Conservation (phyloP, 2,329 filamentous ascomycete genomes). For the Diaporthe sp. region DNA sequence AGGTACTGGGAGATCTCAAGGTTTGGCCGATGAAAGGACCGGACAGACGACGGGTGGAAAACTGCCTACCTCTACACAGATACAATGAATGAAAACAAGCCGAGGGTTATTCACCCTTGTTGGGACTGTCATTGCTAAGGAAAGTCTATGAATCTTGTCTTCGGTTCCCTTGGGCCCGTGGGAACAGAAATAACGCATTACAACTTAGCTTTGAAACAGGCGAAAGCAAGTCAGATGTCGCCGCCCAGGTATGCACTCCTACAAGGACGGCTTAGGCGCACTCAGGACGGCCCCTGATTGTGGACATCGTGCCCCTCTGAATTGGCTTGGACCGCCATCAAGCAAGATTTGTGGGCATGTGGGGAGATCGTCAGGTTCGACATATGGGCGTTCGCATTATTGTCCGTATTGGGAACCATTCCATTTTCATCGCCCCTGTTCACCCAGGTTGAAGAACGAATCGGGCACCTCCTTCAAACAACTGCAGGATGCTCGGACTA, state of each 20-base stretch:
- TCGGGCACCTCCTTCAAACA: not conserved
- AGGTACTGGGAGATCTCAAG: slow-evolving; percentile 5
- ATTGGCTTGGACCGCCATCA: not conserved
- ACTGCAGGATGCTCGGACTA: not conserved
- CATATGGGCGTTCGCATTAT: not conserved
- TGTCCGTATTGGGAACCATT: not conserved
- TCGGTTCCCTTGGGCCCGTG: too few relatives aligned
- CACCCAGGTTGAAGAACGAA: not conserved
- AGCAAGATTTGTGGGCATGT: slow-evolving; percentile 1
- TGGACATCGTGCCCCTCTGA: not conserved
- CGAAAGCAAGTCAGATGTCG: not conserved
- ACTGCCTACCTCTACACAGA: not conserved
- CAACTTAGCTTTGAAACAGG: not conserved
- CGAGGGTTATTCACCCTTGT: too few relatives aligned
- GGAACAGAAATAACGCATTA: not conserved
- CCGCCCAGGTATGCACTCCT: not conserved
- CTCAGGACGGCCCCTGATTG: not conserved
- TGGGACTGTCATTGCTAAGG: too few relatives aligned
- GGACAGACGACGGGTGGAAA: too few relatives aligned
- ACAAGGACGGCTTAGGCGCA: not conserved
- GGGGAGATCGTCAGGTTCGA: not conserved
- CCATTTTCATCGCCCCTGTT: not conserved
- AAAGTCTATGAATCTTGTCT: too few relatives aligned
- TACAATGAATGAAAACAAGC: too few relatives aligned
- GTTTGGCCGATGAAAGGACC: not conserved